Conservation (phyloP, 169 alveolate genomes). For the Theileria equi region DNA sequence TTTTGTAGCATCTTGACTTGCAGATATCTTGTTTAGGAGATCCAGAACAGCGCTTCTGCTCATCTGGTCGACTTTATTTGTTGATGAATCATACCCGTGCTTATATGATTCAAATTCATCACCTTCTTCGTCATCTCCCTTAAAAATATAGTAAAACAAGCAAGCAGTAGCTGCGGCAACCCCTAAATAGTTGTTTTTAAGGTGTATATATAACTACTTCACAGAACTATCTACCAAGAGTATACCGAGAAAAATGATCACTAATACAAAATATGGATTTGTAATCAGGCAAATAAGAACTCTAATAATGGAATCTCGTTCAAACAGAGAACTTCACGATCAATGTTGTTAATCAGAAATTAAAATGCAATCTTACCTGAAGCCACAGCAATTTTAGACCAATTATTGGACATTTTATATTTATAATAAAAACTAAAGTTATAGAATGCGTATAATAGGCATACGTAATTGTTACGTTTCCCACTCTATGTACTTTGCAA, state of each 20-base stretch:
- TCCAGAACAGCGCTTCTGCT: constrained; percentile 63
- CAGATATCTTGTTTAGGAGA: constrained; percentile 64
- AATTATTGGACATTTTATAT: constrained; percentile 17
- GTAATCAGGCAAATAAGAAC: no score
- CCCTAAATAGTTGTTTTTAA: not conserved
- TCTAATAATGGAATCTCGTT: no score
- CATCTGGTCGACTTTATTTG: constrained; percentile 31
- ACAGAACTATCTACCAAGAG: no score
- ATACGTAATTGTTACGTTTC: no score
- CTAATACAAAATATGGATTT: no score
- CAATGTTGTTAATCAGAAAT: no score
- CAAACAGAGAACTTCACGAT: no score
- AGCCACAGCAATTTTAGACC: constrained; percentile 32
- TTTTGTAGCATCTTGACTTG: constrained; percentile 72
- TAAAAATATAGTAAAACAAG: constrained; percentile 15
- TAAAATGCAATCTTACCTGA: constrained; percentile 16
- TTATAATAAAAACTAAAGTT: not conserved
- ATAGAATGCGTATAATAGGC: not conserved
- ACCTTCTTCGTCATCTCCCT: constrained; percentile 34
- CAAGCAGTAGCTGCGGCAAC: constrained; percentile 34
- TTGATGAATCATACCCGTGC: constrained; percentile 2
- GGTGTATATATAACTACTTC: no score
- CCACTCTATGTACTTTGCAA: no score
- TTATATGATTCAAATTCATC: constrained; percentile 48
- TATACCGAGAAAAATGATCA: no score